Conservation (phyloP, 129 eudicot genomes). For the Dittrichia graveolens region DNA sequence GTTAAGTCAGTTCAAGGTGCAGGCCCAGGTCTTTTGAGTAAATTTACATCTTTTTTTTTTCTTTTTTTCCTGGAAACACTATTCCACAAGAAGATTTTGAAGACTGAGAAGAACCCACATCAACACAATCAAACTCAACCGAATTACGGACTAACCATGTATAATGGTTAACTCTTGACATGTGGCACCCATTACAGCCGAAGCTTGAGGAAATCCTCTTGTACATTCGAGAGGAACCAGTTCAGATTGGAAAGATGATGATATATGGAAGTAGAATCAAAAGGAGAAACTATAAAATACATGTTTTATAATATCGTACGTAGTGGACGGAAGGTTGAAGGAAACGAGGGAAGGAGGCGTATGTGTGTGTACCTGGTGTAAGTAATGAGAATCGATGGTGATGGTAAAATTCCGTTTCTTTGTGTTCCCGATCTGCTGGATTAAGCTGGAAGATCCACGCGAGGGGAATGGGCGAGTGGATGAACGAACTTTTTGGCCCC, state of each 20-base stretch:
- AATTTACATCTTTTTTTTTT: neutral
- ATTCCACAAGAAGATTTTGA: neutral
- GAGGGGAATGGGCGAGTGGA: conserved; percentile 68
- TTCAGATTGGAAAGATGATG: conserved; percentile 4
- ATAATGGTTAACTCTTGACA: conserved; percentile 7
- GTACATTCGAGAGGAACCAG: conserved; percentile 25
- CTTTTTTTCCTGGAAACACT: neutral
- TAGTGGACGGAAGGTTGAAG: conserved; percentile 2
- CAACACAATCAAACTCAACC: conserved; percentile 9
- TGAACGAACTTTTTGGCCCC: conserved; percentile 38
- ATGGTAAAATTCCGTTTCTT: conserved; percentile 20
- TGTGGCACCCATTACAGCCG: conserved; percentile 12
- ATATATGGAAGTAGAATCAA: conserved; percentile 14
- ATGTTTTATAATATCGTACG: conserved; percentile 15
- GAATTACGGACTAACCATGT: neutral
- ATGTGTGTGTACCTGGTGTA: conserved; percentile 28
- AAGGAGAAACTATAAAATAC: neutral
- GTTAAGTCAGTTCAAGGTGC: no score
- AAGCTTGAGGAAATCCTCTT: conserved; percentile 1
- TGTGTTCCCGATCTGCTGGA: conserved; percentile 22
- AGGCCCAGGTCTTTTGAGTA: neutral
- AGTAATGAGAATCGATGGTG: conserved; percentile 23
- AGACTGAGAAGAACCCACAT: neutral
- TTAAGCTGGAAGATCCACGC: conserved; percentile 46
- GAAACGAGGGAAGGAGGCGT: neutral